Evolutionary conservation across 2,329 filamentous ascomycete species (phyloP).

Genomic region (Zymoseptoria crescenta): DNA sequence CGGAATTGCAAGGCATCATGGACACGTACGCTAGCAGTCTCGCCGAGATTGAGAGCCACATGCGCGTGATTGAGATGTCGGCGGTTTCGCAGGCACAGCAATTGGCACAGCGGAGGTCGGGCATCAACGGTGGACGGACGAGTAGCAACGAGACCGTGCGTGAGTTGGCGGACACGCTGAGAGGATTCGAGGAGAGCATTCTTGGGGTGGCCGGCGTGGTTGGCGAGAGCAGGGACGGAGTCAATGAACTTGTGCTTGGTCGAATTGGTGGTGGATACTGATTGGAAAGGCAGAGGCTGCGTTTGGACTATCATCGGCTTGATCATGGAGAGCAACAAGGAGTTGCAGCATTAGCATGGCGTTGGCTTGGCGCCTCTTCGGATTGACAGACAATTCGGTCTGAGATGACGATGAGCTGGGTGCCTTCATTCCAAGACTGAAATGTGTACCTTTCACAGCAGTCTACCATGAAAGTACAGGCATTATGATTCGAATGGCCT

Average conservation of each 20-base stretch:
- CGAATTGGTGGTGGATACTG: conserved; percentile 13
- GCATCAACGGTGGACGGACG: conserved; percentile 10
- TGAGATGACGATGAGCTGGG: no score
- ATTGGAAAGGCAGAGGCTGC: neutral
- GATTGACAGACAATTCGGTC: neutral
- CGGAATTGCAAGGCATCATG: conserved; percentile 33
- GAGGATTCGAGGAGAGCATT: conserved; percentile 44
- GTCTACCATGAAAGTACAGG: no score
- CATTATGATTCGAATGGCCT: no score
- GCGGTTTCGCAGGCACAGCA: conserved; percentile 38
- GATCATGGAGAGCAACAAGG: neutral
- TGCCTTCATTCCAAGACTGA: no score
- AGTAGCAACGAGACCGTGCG: conserved; percentile 30
- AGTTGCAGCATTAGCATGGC: neutral
- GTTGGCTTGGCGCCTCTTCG: neutral
- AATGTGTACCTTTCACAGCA: no score
- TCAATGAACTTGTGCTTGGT: conserved; percentile 36
- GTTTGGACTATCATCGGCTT: neutral
- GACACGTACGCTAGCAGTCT: conserved; percentile 37
- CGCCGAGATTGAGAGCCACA: conserved; percentile 41
- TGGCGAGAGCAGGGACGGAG: conserved; percentile 40
- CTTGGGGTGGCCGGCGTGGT: conserved; percentile 41
- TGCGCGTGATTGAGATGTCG: conserved; percentile 41
- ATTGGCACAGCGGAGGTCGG: conserved; percentile 26
- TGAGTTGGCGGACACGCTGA: conserved; percentile 40